Evolutionary conservation across 805 yeast species (phyloP).

Genomic region (Metschnikowia reukaufii): DNA sequence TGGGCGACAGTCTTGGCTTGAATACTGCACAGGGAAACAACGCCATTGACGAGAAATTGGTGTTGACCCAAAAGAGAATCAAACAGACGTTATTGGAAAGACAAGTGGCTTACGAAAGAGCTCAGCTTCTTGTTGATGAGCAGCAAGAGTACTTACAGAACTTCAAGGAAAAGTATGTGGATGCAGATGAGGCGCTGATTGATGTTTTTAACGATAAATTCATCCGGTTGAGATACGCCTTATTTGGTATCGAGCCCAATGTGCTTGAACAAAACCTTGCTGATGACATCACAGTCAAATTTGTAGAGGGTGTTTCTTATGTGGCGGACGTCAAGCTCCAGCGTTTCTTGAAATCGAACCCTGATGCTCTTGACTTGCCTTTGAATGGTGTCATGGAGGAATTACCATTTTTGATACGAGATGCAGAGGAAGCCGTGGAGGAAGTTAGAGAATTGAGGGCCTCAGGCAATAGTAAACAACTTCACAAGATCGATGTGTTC

Average conservation of each 20-base stretch:
- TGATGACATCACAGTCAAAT: slow-evolving; percentile 49
- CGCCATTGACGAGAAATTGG: slow-evolving; percentile 40
- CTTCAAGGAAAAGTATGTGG: slow-evolving; percentile 59
- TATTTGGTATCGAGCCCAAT: slow-evolving; percentile 81
- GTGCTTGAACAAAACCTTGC: slow-evolving; percentile 53
- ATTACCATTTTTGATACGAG: slow-evolving; percentile 40
- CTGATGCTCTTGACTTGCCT: slow-evolving; percentile 30
- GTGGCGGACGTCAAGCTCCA: slow-evolving; percentile 68
- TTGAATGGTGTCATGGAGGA: slow-evolving; percentile 42
- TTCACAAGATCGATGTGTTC: slow-evolving; percentile 42
- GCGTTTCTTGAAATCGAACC: slow-evolving; percentile 29
- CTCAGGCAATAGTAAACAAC: slow-evolving; percentile 26
- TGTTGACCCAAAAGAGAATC: slow-evolving; percentile 51
- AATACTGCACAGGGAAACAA: slow-evolving; percentile 36
- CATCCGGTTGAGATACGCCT: slow-evolving; percentile 75
- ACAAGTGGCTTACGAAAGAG: slow-evolving; percentile 65
- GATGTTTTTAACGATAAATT: slow-evolving; percentile 63
- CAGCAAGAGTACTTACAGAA: slow-evolving; percentile 52
- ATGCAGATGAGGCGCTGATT: slow-evolving; percentile 52
- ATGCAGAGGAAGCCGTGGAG: slow-evolving; percentile 41
- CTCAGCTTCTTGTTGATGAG: slow-evolving; percentile 45
- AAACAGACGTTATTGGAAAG: slow-evolving; percentile 88
- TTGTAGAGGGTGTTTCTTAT: slow-evolving; percentile 65
- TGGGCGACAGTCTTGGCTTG: slow-evolving; percentile 40
- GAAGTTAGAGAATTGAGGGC: slow-evolving; percentile 52